Conservation (phyloP, 1,139 yeast genomes). For the Hanseniaspora uvarum region DNA sequence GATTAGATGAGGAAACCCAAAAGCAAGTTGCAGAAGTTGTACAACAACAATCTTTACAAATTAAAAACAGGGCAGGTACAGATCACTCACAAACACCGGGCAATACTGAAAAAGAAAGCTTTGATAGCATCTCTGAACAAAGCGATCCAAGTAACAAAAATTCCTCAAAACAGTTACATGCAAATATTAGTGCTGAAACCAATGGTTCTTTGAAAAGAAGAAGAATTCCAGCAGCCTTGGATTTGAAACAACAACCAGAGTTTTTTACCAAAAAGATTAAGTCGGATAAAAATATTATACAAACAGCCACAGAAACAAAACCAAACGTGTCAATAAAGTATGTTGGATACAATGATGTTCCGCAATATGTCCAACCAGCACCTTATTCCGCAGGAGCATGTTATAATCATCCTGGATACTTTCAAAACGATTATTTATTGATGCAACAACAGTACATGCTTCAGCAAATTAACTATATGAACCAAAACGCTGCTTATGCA, state of each 20-base stretch:
- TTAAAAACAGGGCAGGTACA: background rate
- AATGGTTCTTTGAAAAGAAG: background rate
- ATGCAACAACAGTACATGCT: background rate
- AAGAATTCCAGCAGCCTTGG: constrained; percentile 1
- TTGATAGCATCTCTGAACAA: background rate
- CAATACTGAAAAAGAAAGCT: background rate
- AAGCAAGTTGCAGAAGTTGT: constrained; percentile 31
- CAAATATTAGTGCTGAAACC: background rate
- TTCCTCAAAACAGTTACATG: background rate
- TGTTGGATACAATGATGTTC: constrained; percentile 3
- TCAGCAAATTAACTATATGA: background rate
- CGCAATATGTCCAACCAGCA: background rate
- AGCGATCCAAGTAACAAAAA: background rate
- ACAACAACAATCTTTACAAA: constrained; percentile 27
- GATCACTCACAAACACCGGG: too few relatives aligned
- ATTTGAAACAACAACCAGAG: background rate
- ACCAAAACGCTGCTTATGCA: background rate
- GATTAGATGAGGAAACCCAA: constrained; percentile 30
- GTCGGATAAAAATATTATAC: background rate
- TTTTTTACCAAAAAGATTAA: background rate
- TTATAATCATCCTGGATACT: background rate
- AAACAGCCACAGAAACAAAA: background rate
- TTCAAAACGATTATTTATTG: background rate
- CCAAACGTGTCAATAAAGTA: constrained; percentile 4
- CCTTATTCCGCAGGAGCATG: background rate